Conservation (phyloP, 495 filamentous ascomycete genomes). For the Penicillium angulare region DNA sequence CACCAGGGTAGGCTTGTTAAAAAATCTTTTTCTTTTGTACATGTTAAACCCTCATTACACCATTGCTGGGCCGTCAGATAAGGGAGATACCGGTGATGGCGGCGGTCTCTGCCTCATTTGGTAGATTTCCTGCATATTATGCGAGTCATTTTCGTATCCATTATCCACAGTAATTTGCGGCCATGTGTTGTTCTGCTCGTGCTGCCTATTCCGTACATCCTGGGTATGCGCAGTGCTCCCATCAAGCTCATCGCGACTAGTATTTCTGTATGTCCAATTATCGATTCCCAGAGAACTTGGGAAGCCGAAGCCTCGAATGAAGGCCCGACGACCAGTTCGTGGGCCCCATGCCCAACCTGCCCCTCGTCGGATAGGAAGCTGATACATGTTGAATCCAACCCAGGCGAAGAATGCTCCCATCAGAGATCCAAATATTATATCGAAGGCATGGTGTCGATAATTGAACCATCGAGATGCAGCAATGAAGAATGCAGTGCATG, state of each 20-base stretch:
- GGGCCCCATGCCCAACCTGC: conserved; percentile 55
- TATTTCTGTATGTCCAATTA: conserved; percentile 24
- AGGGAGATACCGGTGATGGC: not conserved
- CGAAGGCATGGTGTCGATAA: conserved; percentile 62
- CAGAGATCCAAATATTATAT: conserved; percentile 58
- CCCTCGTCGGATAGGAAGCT: conserved; percentile 63
- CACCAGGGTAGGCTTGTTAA: no score
- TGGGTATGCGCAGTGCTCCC: no score
- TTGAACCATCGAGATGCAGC: conserved; percentile 61
- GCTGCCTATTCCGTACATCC: no score
- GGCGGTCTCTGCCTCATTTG: not conserved
- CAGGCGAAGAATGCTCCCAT: conserved; percentile 57
- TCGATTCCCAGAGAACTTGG: conserved; percentile 42
- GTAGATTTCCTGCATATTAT: not conserved
- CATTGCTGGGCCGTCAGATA: not conserved
- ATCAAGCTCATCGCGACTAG: no score
- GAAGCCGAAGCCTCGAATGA: conserved; percentile 63
- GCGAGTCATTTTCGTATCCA: not conserved
- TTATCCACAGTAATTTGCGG: not conserved
- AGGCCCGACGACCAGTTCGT: conserved; percentile 39
- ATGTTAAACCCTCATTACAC: not conserved
- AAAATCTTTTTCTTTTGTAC: no score
- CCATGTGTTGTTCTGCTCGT: not conserved
- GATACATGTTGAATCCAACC: conserved; percentile 63
- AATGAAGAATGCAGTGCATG: conserved; percentile 60